Conservation (phyloP, 805 yeast genomes). For the Saturnispora hagleri region DNA sequence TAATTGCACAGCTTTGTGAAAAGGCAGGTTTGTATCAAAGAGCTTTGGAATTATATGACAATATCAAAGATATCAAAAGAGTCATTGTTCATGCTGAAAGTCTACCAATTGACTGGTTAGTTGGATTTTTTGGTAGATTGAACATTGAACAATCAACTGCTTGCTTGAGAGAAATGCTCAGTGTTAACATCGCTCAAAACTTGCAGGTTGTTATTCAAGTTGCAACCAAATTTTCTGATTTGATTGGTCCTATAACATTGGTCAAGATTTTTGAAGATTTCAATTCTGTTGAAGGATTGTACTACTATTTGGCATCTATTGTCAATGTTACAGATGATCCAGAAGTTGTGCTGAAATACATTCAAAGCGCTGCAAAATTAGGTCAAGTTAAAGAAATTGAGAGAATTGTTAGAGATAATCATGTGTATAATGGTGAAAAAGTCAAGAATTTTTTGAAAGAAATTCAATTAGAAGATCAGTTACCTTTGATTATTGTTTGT, state of each 20-base stretch:
- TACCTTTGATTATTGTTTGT: slow-evolving; percentile 93
- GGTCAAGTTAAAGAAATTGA: slow-evolving; percentile 92
- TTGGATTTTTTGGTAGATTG: slow-evolving; percentile 83
- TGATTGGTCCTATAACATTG: slow-evolving; percentile 77
- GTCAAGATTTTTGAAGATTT: slow-evolving; percentile 90
- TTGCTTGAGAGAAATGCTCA: slow-evolving; percentile 77
- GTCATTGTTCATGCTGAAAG: slow-evolving; percentile 81
- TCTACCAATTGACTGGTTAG: slow-evolving; percentile 90
- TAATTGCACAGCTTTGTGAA: slow-evolving; percentile 87
- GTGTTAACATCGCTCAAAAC: slow-evolving; percentile 66
- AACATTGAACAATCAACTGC: slow-evolving; percentile 89
- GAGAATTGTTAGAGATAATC: slow-evolving; percentile 89
- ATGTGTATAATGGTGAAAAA: slow-evolving; percentile 91
- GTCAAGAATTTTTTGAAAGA: slow-evolving; percentile 96
- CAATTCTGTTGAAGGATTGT: slow-evolving; percentile 87
- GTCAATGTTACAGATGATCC: slow-evolving; percentile 91
- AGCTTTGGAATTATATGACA: slow-evolving; percentile 93
- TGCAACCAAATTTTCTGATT: slow-evolving; percentile 91
- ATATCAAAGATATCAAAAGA: slow-evolving; percentile 90
- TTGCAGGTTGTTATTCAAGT: slow-evolving; percentile 92
- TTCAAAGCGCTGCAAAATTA: slow-evolving; percentile 85
- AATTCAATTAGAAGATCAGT: slow-evolving; percentile 85
- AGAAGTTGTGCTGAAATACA: slow-evolving; percentile 92
- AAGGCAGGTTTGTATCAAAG: slow-evolving; percentile 94
- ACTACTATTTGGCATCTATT: slow-evolving; percentile 85